phyloP scores from a whole-genome alignment of 345 rosid species.

The Physaria fendleri region DNA sequence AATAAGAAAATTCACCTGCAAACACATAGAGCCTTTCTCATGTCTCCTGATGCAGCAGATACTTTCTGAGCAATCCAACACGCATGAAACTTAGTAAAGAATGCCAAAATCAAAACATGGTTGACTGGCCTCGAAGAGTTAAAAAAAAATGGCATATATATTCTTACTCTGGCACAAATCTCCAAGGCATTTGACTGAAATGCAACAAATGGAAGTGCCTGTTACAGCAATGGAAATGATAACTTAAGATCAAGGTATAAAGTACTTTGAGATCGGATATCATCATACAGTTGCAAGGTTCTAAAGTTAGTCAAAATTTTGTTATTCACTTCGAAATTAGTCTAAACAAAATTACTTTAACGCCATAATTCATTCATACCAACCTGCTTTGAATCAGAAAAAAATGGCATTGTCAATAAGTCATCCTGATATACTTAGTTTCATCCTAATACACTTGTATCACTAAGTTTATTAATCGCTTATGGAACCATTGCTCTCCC shows the following conservation, averaged over 20 bases:
- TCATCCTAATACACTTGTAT: not conserved
- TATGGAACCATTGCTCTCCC: not conserved
- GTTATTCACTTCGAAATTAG: not conserved
- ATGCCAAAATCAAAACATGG: not conserved
- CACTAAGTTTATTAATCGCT: constrained; percentile 6
- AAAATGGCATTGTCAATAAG: not conserved
- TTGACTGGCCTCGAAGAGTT: not conserved
- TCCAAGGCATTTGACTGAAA: constrained; percentile 82
- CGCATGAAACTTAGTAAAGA: too few species aligned
- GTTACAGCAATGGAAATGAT: constrained; percentile 11
- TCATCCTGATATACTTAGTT: not conserved
- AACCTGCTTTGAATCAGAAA: not conserved
- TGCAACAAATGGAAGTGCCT: constrained; percentile 52
- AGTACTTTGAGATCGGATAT: not conserved
- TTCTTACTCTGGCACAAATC: constrained; percentile 88
- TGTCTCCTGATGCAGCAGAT: constrained; percentile 26
- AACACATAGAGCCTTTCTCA: constrained; percentile 24
- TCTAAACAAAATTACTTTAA: not conserved
- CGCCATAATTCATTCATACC: not conserved
- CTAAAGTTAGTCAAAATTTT: not conserved
- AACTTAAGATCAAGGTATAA: not conserved
- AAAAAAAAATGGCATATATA: not conserved
- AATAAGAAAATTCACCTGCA: constrained; percentile 21
- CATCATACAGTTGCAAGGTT: not conserved
- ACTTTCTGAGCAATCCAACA: too few species aligned